Evolutionary conservation across 2,329 filamentous ascomycete species (phyloP).

Genomic region (Peltaster fructicola): DNA sequence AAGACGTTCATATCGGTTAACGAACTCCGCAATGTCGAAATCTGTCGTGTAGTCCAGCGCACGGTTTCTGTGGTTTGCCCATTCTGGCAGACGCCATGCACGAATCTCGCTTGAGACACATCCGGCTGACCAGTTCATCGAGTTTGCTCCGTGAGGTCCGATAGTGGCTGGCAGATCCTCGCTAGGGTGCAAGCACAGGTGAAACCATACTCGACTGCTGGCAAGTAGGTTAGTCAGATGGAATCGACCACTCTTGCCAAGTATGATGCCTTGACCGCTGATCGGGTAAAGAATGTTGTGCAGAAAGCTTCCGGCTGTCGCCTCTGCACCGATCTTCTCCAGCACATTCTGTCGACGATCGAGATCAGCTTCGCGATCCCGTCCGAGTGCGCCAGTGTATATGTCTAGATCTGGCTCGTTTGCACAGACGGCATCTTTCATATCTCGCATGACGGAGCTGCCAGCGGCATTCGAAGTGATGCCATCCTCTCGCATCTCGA

Average conservation of each 20-base stretch:
- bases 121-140: conserved; percentile 83
- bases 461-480: conserved; percentile 56
- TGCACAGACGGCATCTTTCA: conserved; percentile 63
- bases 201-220: conserved; percentile 88
- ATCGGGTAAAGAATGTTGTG: conserved; percentile 67
- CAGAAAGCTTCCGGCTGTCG: conserved; percentile 67
- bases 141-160: too few species aligned
- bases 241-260: conserved; percentile 62
- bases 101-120: conserved; percentile 84
- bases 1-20: conserved; percentile 60
- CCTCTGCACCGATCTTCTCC: conserved; percentile 70
- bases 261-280: conserved; percentile 57
- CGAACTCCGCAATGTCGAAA: conserved; percentile 87
- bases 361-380: conserved; percentile 58
- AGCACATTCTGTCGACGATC: conserved; percentile 71
- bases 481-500: conserved; percentile 93
- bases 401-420: conserved; percentile 67
- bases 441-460: conserved; percentile 73
- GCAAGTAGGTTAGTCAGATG: conserved; percentile 57
- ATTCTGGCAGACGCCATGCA: conserved; percentile 84
- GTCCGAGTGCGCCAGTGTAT: conserved; percentile 44
- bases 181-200: conserved; percentile 77
- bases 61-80: conserved; percentile 85
- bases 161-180: conserved; percentile 66
- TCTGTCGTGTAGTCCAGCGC: conserved; percentile 91